phyloP scores from a whole-genome alignment of 768 basidiomycete species.

The Fomitopsis serialis region DNA sequence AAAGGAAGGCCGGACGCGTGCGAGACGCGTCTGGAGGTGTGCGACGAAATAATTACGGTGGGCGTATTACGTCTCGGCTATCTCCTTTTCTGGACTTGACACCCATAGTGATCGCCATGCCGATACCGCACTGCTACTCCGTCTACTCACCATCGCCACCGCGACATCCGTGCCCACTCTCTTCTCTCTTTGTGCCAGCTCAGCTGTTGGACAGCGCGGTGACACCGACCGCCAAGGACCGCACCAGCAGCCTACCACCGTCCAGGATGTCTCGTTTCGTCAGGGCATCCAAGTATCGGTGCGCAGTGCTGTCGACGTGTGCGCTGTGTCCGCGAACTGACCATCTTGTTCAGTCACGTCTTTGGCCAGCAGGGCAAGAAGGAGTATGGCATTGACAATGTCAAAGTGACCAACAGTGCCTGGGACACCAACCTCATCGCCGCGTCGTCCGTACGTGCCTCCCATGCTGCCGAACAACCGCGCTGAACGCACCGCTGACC shows the following conservation, averaged over 20 bases:
- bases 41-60: not conserved
- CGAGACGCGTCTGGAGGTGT: not conserved
- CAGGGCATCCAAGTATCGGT: slow-evolving; percentile 20
- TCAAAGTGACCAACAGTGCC: slow-evolving; percentile 83
- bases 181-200: too few relatives aligned
- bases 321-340: not conserved
- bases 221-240: not conserved
- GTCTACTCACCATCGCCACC: not conserved
- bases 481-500: slow-evolving; percentile 5
- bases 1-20: not conserved
- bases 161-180: not conserved
- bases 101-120: not conserved
- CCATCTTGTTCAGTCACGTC: slow-evolving; percentile 61
- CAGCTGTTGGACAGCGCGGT: not conserved
- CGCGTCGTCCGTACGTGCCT: slow-evolving; percentile 75
- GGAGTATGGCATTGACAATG: slow-evolving; percentile 73
- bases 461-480: too few relatives aligned
- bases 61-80: not conserved
- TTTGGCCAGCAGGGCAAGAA: slow-evolving; percentile 88
- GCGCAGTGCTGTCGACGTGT: not conserved
- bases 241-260: too few relatives aligned
- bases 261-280: slow-evolving; percentile 18
- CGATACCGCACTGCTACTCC: not conserved
- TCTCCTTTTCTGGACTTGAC: slow-evolving; percentile 2
- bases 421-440: slow-evolving; percentile 95